A percentile compares a stretch with the other conserved stretches of the same genome.
Conservation (phyloP, 306 rosid genomes). For the Pterocarpus macrocarpus region DNA sequence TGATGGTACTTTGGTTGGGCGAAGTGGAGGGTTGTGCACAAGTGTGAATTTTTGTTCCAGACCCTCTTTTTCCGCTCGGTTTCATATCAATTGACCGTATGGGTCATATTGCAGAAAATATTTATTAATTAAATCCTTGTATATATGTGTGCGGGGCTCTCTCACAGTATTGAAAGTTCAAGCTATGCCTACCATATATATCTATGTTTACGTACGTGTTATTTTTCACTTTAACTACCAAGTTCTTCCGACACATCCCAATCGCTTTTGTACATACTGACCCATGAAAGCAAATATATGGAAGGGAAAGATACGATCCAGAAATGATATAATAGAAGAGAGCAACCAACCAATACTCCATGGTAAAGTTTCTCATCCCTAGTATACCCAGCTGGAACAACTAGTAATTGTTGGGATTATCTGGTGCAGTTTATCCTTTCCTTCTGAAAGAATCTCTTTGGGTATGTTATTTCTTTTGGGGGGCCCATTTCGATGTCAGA, state of each 20-base stretch:
- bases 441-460: not conserved
- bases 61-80: not conserved
- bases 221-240: not conserved
- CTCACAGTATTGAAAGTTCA: not conserved
- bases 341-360: not conserved
- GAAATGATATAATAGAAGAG: not conserved
- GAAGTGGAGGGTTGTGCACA: not conserved
- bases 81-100: slow-evolving; percentile 10
- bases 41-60: not conserved
- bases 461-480: not conserved
- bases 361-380: not conserved
- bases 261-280: not conserved
- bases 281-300: not conserved
- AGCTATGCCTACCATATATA: not conserved
- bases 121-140: not conserved
- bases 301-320: not conserved
- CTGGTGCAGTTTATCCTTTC: not conserved
- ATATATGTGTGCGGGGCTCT: not conserved
- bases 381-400: not conserved
- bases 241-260: not conserved
- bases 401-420: not conserved
- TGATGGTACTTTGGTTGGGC: not conserved
- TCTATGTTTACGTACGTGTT: not conserved
- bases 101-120: not conserved
- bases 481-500: not conserved